A percentile compares a stretch with the other conserved stretches of the same genome.
These are phyloP conservation scores for Didymella glomerata DNA, from an alignment of 2,329 filamentous ascomycete species.

Conservation along the genomic window DNA sequence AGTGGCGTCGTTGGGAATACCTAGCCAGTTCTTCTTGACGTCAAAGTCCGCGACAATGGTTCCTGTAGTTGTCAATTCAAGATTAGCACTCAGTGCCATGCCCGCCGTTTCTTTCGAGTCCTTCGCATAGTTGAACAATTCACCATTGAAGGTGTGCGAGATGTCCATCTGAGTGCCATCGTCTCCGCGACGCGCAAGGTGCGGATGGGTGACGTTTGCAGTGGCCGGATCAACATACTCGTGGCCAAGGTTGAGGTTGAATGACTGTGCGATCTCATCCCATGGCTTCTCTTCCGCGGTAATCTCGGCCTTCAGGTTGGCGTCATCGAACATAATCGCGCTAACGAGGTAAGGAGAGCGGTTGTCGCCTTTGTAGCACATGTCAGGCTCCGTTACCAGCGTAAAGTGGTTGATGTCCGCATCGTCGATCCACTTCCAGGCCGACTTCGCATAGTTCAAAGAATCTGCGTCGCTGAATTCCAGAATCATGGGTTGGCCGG, in stretches of 20 bases:
- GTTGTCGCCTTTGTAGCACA: slow-evolving; percentile 37
- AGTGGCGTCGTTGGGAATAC: slow-evolving; percentile 25
- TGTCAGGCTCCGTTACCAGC: slow-evolving; percentile 34
- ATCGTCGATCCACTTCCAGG: slow-evolving; percentile 37
- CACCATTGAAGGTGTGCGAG: slow-evolving; percentile 23
- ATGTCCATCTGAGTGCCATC: slow-evolving; percentile 27
- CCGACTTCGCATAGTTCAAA: slow-evolving; percentile 27
- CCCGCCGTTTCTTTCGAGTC: slow-evolving; percentile 30
- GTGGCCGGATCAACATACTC: slow-evolving; percentile 29
- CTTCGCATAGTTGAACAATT: slow-evolving; percentile 32
- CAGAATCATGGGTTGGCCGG: slow-evolving; percentile 24
- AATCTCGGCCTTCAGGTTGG: slow-evolving; percentile 27
- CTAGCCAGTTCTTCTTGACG: slow-evolving; percentile 19
- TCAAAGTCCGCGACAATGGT: slow-evolving; percentile 34
- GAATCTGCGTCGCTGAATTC: slow-evolving; percentile 28
- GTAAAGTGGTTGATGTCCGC: slow-evolving; percentile 34
- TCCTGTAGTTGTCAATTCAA: slow-evolving; percentile 29
- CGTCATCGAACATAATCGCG: slow-evolving; percentile 30
- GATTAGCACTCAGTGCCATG: slow-evolving; percentile 28
- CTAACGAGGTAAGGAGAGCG: slow-evolving; percentile 36
- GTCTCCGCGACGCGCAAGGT: slow-evolving; percentile 25
- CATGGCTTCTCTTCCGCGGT: slow-evolving; percentile 31
- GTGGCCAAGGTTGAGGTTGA: slow-evolving; percentile 26
- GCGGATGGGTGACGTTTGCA: slow-evolving; percentile 33
- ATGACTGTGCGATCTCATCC: slow-evolving; percentile 29